phyloP scores from a whole-genome alignment of 1,284 basidiomycete species.

The Cystobasidiaceae sp. region DNA sequence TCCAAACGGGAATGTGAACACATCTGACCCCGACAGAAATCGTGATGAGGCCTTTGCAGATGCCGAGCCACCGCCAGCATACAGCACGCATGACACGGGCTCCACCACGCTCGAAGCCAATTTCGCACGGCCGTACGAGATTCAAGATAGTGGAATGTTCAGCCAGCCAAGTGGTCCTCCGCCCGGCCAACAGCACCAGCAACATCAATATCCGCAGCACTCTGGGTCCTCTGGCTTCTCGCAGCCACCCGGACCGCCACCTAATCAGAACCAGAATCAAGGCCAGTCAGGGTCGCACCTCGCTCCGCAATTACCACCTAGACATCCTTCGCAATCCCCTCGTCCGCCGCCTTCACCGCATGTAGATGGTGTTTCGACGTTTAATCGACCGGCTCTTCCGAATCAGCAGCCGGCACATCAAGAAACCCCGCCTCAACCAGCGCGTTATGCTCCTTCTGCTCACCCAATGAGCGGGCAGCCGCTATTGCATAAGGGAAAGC shows the following conservation, averaged over 20 bases:
- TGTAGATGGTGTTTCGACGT: conserved; percentile 12
- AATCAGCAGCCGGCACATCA: conserved; percentile 12
- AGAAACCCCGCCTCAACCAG: background rate
- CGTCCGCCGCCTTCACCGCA: conserved; percentile 6
- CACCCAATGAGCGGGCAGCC: conserved; percentile 37
- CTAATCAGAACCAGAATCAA: background rate
- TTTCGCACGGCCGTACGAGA: conserved; percentile 20
- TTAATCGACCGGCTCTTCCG: background rate
- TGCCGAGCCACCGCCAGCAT: conserved; percentile 27
- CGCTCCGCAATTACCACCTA: background rate
- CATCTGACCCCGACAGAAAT: background rate
- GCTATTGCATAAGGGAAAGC: conserved; percentile 29
- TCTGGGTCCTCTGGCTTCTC: conserved; percentile 1
- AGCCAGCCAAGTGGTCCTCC: conserved; percentile 9
- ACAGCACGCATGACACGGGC: background rate
- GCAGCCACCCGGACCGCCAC: conserved; percentile 17
- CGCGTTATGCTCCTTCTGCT: conserved; percentile 34
- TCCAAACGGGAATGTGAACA: background rate
- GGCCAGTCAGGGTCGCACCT: background rate
- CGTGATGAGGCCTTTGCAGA: conserved; percentile 23
- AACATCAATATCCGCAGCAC: background rate
- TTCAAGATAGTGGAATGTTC: conserved; percentile 27
- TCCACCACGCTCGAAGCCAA: conserved; percentile 26
- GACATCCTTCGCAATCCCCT: background rate
- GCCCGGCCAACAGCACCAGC: too few relatives aligned